phyloP scores from a whole-genome alignment of 805 yeast species.

The Hanseniaspora valbyensis region DNA sequence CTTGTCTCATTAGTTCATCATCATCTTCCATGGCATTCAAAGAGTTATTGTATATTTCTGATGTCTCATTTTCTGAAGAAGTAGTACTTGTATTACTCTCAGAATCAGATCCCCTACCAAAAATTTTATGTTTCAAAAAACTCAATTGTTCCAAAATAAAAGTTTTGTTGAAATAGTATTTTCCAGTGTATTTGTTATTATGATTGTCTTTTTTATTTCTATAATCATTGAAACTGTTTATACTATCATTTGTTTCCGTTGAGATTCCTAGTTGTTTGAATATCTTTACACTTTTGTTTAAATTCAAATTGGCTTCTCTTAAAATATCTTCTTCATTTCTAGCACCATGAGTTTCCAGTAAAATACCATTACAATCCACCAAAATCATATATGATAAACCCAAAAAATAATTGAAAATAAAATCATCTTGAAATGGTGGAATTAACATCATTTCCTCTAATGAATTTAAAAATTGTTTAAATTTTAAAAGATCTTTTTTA shows the following conservation, averaged over 20 bases:
- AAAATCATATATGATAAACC: constrained; percentile 8
- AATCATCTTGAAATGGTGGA: constrained; percentile 10
- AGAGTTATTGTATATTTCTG: no score
- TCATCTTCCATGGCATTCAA: constrained; percentile 1
- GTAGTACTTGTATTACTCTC: no score
- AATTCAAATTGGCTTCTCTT: constrained; percentile 6
- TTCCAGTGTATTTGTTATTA: neutral
- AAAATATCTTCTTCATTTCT: neutral
- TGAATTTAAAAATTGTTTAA: constrained; percentile 7
- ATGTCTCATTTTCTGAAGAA: no score
- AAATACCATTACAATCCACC: constrained; percentile 8
- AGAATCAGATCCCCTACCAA: neutral
- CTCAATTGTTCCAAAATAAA: constrained; percentile 4
- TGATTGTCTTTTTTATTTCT: neutral
- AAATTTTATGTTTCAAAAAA: constrained; percentile 5
- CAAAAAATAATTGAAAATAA: constrained; percentile 10
- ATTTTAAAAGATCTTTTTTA: constrained; percentile 1
- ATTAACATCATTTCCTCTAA: constrained; percentile 13
- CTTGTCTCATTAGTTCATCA: constrained; percentile 5
- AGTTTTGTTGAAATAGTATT: neutral
- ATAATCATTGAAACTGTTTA: neutral
- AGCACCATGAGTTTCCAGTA: neutral
- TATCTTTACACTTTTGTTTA: constrained; percentile 6
- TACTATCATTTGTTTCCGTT: neutral
- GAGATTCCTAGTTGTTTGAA: constrained; percentile 3